Evolutionary conservation across 1,284 basidiomycete genomes (phyloP).

Genomic region (Ustilago tritici): DNA sequence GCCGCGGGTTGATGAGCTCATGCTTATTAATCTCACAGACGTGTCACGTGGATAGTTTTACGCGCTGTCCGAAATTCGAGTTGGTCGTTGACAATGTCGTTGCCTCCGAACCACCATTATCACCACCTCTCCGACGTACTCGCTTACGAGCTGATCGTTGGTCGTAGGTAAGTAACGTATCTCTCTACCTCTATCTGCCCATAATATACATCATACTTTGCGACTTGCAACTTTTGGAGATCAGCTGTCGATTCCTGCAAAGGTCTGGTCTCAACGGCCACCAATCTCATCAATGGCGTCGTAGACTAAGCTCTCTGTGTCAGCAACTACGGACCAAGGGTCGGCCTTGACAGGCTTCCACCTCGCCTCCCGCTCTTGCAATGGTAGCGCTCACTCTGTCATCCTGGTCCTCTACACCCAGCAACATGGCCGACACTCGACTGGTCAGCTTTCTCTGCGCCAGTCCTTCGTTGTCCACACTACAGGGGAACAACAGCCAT

Average conservation of each 20-base stretch:
- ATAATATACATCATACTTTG: not conserved
- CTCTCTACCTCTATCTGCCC: not conserved
- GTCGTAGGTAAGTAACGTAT: not conserved
- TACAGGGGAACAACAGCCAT: not conserved
- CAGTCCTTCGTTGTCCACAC: not conserved
- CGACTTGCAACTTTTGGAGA: too few species aligned
- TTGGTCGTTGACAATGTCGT: too few species aligned
- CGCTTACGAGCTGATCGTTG: too few species aligned
- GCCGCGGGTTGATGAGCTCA: too few species aligned
- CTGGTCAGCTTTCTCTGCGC: conserved; percentile 16
- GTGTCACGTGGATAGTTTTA: too few species aligned
- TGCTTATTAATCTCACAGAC: too few species aligned
- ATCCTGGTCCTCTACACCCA: not conserved
- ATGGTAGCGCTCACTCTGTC: not conserved
- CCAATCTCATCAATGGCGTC: not conserved
- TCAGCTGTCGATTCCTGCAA: too few species aligned
- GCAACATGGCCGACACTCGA: conserved; percentile 11
- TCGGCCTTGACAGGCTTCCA: not conserved
- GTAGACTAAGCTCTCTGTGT: not conserved
- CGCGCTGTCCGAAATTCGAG: too few species aligned
- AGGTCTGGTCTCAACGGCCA: not conserved
- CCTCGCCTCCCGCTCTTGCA: not conserved
- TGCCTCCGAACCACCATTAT: too few species aligned
- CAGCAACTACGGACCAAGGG: not conserved
- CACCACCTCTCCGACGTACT: too few species aligned